Percentiles rank a stretch among this genome's conserved stretches.
phyloP scores from a whole-genome alignment of 257 asterid genomes.

The Ocimum tenuiflorum region DNA sequence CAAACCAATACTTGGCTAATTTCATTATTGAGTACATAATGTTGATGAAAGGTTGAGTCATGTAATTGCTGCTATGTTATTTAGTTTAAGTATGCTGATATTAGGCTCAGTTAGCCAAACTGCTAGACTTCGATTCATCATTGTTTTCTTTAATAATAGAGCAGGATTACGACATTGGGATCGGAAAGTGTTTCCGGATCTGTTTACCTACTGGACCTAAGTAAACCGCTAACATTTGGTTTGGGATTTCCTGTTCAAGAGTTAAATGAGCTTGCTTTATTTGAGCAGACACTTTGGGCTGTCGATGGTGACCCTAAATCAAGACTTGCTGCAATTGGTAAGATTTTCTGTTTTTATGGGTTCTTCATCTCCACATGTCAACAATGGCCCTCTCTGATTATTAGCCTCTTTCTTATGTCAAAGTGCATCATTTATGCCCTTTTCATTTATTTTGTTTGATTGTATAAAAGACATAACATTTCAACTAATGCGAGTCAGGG shows the following conservation, averaged over 20 bases:
- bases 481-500: not conserved
- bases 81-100: not conserved
- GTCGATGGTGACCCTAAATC: conserved; percentile 63
- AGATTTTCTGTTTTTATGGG: conserved; percentile 25
- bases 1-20: not conserved
- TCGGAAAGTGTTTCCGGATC: conserved; percentile 63
- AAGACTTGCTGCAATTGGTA: conserved; percentile 57
- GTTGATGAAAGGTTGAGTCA: conserved; percentile 2
- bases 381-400: not conserved
- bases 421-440: not conserved
- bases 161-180: conserved; percentile 78
- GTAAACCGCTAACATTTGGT: conserved; percentile 43
- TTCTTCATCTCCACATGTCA: conserved; percentile 2
- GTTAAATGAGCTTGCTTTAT: conserved; percentile 38
- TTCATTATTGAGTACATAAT: conserved; percentile 5
- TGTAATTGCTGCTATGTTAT: not conserved
- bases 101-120: not conserved
- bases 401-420: not conserved
- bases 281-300: conserved; percentile 65
- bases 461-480: not conserved
- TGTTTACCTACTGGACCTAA: conserved; percentile 57
- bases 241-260: conserved; percentile 20
- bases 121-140: conserved; percentile 1
- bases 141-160: conserved; percentile 34
- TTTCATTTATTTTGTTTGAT: not conserved